Percentiles rank a stretch among this genome's conserved stretches.
These are phyloP conservation scores for Wallacemonas sp. DNA, from an alignment of 208 protist genomes.

Conservation along the genomic window DNA sequence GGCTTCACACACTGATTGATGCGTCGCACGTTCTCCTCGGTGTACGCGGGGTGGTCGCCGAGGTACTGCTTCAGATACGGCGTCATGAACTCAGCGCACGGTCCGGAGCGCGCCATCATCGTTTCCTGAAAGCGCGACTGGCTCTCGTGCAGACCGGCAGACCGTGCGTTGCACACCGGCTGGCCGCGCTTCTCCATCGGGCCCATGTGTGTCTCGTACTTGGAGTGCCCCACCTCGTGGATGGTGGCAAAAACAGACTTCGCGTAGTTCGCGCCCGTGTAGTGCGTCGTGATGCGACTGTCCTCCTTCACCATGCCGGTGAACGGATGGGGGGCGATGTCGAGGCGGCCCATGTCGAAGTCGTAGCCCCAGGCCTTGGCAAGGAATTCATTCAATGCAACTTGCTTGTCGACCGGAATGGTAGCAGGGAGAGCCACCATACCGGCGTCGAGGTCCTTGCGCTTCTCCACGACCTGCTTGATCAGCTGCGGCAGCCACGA, in stretches of 20 bases:
- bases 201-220: constrained; percentile 89
- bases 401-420: constrained; percentile 37
- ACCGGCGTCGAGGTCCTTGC: constrained; percentile 17
- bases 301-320: constrained; percentile 81
- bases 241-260: constrained; percentile 71
- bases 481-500: constrained; percentile 51
- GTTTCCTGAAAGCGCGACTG: constrained; percentile 91
- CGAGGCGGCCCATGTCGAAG: constrained; percentile 80
- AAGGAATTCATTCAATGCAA: constrained; percentile 29
- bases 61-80: constrained; percentile 53
- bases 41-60: constrained; percentile 55
- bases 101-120: constrained; percentile 53
- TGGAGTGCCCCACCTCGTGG: constrained; percentile 89
- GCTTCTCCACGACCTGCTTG: constrained; percentile 34
- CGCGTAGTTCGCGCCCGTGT: constrained; percentile 51
- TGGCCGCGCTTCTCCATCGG: constrained; percentile 59
- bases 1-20: constrained; percentile 57
- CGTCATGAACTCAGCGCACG: constrained; percentile 62
- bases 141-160: constrained; percentile 87
- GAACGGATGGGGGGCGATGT: constrained; percentile 90
- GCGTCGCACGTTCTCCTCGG: constrained; percentile 53
- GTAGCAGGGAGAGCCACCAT: constrained; percentile 26
- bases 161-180: constrained; percentile 66
- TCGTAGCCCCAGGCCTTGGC: constrained; percentile 70
- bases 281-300: constrained; percentile 87